These are phyloP conservation scores for Mortierella claussenii DNA, from an alignment of 192 early-diverging fungal species.

Conservation along the genomic window DNA sequence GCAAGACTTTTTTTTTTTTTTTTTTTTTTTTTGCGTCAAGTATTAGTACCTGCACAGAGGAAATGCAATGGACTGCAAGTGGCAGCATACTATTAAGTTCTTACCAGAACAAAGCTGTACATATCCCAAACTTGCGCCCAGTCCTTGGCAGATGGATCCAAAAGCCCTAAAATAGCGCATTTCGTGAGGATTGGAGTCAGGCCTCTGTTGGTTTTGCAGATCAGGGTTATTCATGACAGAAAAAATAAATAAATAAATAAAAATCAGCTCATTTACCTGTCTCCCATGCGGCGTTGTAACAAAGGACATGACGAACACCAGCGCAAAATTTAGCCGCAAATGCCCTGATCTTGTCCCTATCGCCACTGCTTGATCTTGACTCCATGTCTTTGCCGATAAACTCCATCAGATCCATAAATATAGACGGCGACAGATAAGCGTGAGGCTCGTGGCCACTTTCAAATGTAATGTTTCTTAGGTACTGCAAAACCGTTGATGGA, in stretches of 20 bases:
- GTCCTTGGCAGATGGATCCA: constrained; percentile 10
- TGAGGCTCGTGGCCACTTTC: constrained; percentile 27
- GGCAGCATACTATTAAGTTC: too few species aligned
- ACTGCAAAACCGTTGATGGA: constrained; percentile 10
- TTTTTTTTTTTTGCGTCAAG: too few species aligned
- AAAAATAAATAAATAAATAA: neutral
- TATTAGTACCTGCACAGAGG: too few species aligned
- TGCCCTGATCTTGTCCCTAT: neutral
- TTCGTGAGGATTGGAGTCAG: too few species aligned
- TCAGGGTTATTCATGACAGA: too few species aligned
- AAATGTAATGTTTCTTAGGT: constrained; percentile 26
- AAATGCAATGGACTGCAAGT: too few species aligned
- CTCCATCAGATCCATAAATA: constrained; percentile 43
- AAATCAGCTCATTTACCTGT: constrained; percentile 10
- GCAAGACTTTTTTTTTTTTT: too few species aligned
- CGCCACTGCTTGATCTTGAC: neutral
- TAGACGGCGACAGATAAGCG: constrained; percentile 12
- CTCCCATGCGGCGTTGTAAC: constrained; percentile 46
- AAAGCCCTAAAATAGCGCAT: constrained; percentile 16
- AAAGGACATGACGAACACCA: constrained; percentile 23
- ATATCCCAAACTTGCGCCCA: constrained; percentile 35
- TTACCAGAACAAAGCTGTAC: constrained; percentile 45
- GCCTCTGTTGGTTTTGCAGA: too few species aligned
- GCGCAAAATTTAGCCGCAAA: constrained; percentile 23
- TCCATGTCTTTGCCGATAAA: neutral